phyloP scores from a whole-genome alignment of 768 basidiomycete species.

The Suillus placidus region DNA sequence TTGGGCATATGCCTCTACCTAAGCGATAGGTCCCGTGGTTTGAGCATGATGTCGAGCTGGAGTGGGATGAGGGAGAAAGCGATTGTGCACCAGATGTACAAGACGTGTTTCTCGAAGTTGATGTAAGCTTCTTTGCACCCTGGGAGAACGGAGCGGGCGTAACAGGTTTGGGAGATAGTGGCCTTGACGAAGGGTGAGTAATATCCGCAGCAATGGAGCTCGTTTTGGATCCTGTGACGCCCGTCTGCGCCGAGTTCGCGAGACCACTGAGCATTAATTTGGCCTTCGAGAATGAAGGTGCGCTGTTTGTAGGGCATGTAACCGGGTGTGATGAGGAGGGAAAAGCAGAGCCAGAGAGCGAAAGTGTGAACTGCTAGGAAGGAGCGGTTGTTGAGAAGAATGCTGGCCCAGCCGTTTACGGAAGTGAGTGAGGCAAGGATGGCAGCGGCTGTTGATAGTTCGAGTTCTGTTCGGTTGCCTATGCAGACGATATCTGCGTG shows the following conservation, averaged over 20 bases:
- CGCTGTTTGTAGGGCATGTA: constrained; percentile 77
- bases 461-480: constrained; percentile 69
- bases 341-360: constrained; percentile 74
- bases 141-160: constrained; percentile 66
- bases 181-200: constrained; percentile 81
- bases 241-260: constrained; percentile 58
- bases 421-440: constrained; percentile 62
- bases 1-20: constrained; percentile 84
- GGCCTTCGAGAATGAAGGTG: constrained; percentile 80
- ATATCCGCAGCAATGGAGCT: constrained; percentile 77
- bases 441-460: constrained; percentile 73
- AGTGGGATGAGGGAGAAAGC: constrained; percentile 69
- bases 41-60: constrained; percentile 64
- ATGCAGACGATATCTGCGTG: constrained; percentile 72
- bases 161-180: constrained; percentile 77
- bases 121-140: constrained; percentile 74
- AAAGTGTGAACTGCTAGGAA: constrained; percentile 78
- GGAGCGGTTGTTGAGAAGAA: constrained; percentile 80
- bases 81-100: constrained; percentile 65
- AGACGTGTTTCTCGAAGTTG: constrained; percentile 54
- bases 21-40: constrained; percentile 87
- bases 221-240: constrained; percentile 70
- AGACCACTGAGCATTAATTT: constrained; percentile 79
- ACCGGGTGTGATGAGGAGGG: constrained; percentile 70
- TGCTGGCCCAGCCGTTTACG: constrained; percentile 75